These are phyloP conservation scores for Saccharum spontaneum DNA, from an alignment of 176 grass and related monocot genomes.

Conservation along the genomic window DNA sequence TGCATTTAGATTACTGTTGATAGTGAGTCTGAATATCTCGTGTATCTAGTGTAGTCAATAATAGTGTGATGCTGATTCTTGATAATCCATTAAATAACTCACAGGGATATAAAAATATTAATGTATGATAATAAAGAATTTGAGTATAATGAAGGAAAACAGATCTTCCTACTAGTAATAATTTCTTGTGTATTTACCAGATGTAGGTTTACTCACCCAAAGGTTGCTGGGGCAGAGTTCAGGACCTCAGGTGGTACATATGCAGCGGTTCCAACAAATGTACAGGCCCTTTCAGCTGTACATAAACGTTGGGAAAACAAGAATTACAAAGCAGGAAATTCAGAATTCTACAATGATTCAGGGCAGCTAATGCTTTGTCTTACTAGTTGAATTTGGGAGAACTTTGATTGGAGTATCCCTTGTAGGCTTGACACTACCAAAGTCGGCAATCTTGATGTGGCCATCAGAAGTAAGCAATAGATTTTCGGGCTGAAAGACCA, in stretches of 20 bases:
- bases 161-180: neutral
- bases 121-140: constrained; percentile 14
- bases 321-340: neutral
- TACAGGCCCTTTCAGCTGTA: constrained; percentile 92
- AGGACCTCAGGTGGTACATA: constrained; percentile 98
- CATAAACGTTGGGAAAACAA: constrained; percentile 11
- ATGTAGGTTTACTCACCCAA: constrained; percentile 60
- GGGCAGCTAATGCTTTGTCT: constrained; percentile 17
- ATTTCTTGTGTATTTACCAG: neutral
- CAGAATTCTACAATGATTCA: neutral
- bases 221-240: constrained; percentile 91
- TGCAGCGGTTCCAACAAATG: constrained; percentile 95
- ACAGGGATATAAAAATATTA: neutral
- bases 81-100: constrained; percentile 8
- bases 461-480: constrained; percentile 86
- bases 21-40: neutral
- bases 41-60: neutral
- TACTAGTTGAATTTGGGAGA: constrained; percentile 93
- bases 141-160: constrained; percentile 8
- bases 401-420: constrained; percentile 72
- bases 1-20: neutral
- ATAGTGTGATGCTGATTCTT: neutral
- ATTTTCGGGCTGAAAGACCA: constrained; percentile 88
- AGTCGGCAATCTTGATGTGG: constrained; percentile 96
- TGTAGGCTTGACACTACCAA: constrained; percentile 96